Evolutionary conservation across 2,329 filamentous ascomycete species (phyloP), one percentile per base, ranked within the genome.

Genomic region (Penicillium rolfsii): DNA sequence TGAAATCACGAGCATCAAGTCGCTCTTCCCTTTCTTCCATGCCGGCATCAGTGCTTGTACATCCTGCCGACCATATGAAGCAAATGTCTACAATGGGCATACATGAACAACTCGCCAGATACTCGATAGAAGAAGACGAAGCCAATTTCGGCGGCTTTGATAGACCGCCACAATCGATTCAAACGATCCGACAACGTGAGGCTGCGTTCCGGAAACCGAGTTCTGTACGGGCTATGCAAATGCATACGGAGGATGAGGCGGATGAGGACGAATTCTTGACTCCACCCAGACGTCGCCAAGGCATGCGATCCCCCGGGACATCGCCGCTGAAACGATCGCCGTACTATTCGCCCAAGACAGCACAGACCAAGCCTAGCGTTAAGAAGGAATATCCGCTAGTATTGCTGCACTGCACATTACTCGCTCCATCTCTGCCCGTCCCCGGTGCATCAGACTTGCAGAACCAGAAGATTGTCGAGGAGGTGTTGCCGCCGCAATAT

Each of bases 361-460:
- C 71, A 0, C 59, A 66, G 5, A 66, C 62, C 48, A 77, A 71
- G 30, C 67, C 72, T 12, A 82, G 73, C 52, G 58, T 72, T 2
- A 76, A 75, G 62, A 79, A 77, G 55, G 82, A 85, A 61, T 81
- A 81, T 59, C 86, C 86, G 0, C 78, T 89, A 4, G 84, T 89
- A 2, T 73, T 89, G 54, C 74, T 89, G 3, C 86, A 89, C 68
- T 83, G 86, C 55, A 87, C 82, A 4, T 72, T 88, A 0, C 76
- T 88, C 14, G 83, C 85, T 0, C 80, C 83, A 12, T 80, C 81
- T 16, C 70, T 84, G 4, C 79, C 81, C 0, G 82, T 84, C 49
- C 78, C 81, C 4, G 74, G 74, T 4, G 67, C 74, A 1, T 19
- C 71, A 2, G 67, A 66, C 0, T 64, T 67, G 2, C 75, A 74